Conservation (phyloP, 768 basidiomycete species). For the Paxillus rubicundulus region DNA sequence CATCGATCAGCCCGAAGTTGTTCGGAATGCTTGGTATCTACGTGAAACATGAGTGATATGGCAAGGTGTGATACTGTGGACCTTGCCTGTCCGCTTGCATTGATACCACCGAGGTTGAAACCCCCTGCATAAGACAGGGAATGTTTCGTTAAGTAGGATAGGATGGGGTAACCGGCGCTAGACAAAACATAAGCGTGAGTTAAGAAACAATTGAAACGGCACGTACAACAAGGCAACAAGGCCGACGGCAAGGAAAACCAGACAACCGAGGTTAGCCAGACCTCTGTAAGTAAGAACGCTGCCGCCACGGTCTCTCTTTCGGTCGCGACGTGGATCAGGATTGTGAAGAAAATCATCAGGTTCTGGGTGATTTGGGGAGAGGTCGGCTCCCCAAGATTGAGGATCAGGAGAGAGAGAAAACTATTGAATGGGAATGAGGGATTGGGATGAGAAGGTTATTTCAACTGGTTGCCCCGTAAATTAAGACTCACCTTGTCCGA, state of each 20-base stretch:
- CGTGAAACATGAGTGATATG: not conserved
- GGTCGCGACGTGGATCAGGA: conserved; percentile 63
- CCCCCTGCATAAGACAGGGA: conserved; percentile 51
- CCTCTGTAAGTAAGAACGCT: conserved; percentile 69
- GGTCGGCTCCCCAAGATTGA: conserved; percentile 65
- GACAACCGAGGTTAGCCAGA: conserved; percentile 67
- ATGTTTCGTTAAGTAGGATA: conserved; percentile 51
- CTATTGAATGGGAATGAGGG: conserved; percentile 32
- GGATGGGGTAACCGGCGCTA: conserved; percentile 64
- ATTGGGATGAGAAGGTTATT: no score
- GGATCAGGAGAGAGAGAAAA: conserved; percentile 77
- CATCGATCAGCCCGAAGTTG: conserved; percentile 72
- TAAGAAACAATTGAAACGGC: not conserved
- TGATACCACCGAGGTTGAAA: conserved; percentile 76
- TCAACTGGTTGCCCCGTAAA: not conserved
- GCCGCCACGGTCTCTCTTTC: conserved; percentile 51
- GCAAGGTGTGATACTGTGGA: not conserved
- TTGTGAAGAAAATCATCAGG: conserved; percentile 73
- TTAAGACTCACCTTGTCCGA: conserved; percentile 53
- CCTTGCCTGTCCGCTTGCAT: conserved; percentile 66
- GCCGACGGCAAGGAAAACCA: conserved; percentile 52
- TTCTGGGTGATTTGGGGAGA: conserved; percentile 55
- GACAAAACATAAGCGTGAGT: conserved; percentile 1
- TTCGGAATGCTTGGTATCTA: conserved; percentile 59
- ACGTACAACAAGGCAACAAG: conserved; percentile 61